Evolutionary conservation across 495 filamentous ascomycete species (phyloP).

Genomic region (Hyaloscypha finlandica): DNA sequence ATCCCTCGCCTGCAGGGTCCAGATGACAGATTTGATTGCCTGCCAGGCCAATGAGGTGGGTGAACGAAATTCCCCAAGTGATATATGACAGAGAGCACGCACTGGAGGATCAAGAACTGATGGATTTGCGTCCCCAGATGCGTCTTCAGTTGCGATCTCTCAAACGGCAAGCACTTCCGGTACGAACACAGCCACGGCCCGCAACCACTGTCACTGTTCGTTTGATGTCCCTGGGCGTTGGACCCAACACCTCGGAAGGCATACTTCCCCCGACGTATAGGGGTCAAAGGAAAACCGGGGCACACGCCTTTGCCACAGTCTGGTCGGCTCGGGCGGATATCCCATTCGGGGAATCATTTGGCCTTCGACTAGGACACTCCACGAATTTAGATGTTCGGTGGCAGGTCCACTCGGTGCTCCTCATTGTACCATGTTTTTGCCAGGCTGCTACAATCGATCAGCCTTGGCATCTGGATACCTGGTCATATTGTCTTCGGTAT

Average conservation of each 20-base stretch:
- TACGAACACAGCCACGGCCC: not conserved
- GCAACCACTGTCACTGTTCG: not conserved
- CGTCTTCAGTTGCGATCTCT: conserved; percentile 3
- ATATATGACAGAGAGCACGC: conserved; percentile 13
- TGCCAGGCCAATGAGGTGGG: conserved; percentile 9
- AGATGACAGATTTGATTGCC: conserved; percentile 20
- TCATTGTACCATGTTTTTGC: not conserved
- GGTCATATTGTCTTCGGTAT: conserved; percentile 14
- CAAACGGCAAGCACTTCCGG: not conserved
- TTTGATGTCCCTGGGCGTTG: conserved; percentile 6
- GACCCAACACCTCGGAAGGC: not conserved
- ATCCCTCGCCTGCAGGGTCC: conserved; percentile 17
- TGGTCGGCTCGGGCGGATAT: not conserved
- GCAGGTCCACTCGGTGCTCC: not conserved
- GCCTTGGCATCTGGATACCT: not conserved
- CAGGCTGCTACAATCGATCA: not conserved
- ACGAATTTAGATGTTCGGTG: not conserved
- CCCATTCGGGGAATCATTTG: not conserved
- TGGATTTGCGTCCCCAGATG: conserved; percentile 14
- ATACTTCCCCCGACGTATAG: not conserved
- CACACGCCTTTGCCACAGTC: not conserved
- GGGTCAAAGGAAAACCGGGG: not conserved
- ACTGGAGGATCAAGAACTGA: conserved; percentile 9
- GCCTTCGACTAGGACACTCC: not conserved
- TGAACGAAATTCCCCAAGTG: not conserved